A percentile compares a stretch with the other conserved stretches of the same genome.
These are phyloP conservation scores for Ophiocordyceps sinensis DNA, from an alignment of 2,329 filamentous ascomycete species.

Conservation along the genomic window DNA sequence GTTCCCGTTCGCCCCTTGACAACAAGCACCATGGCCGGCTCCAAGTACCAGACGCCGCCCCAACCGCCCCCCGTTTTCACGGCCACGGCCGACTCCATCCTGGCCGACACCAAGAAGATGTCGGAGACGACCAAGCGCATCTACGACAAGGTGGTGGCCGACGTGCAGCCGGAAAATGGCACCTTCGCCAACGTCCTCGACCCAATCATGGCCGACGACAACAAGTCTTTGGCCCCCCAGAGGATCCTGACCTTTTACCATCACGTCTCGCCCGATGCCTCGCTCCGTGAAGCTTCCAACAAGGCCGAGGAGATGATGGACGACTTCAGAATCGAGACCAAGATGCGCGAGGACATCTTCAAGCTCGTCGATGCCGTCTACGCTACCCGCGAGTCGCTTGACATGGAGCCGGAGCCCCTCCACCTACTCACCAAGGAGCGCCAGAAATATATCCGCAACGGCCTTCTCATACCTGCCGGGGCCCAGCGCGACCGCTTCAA, in stretches of 20 bases:
- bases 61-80: slow-evolving; percentile 68
- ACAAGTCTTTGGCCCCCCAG: slow-evolving; percentile 41
- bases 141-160: slow-evolving; percentile 52
- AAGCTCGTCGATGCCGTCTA: slow-evolving; percentile 45
- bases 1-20: slow-evolving; percentile 10
- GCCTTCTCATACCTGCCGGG: slow-evolving; percentile 55
- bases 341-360: slow-evolving; percentile 74
- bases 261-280: slow-evolving; percentile 55
- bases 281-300: slow-evolving; percentile 59
- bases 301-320: slow-evolving; percentile 64
- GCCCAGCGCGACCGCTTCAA: slow-evolving; percentile 66
- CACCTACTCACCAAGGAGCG: slow-evolving; percentile 66
- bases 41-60: slow-evolving; percentile 57
- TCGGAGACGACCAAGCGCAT: slow-evolving; percentile 48
- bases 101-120: slow-evolving; percentile 50
- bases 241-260: slow-evolving; percentile 70
- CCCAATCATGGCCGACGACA: slow-evolving; percentile 63
- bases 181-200: slow-evolving; percentile 40
- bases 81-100: slow-evolving; percentile 54
- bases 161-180: slow-evolving; percentile 37
- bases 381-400: slow-evolving; percentile 32
- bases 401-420: slow-evolving; percentile 53
- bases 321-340: slow-evolving; percentile 63
- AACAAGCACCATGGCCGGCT: slow-evolving; percentile 48
- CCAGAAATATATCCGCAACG: slow-evolving; percentile 64